Evolutionary conservation across 768 basidiomycete species (phyloP).

Genomic region (Phylloporus sp.): DNA sequence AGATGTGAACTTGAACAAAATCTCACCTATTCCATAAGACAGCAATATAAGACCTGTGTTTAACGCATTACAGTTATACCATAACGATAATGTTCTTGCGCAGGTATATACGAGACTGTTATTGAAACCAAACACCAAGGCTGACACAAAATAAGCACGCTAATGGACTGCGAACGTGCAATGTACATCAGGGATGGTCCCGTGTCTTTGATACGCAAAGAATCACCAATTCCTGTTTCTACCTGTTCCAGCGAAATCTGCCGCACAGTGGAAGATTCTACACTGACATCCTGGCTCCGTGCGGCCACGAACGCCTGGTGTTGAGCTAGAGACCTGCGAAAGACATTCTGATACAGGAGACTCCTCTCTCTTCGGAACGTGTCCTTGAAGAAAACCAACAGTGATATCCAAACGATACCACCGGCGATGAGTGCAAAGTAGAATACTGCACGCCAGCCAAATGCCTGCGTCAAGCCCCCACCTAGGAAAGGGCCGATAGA

Average conservation of each 20-base stretch:
- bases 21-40: conserved; percentile 63
- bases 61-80: conserved; percentile 68
- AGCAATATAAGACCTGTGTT: conserved; percentile 76
- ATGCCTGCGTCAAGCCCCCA: conserved; percentile 60
- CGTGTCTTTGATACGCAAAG: conserved; percentile 29
- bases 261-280: background rate
- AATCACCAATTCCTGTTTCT: background rate
- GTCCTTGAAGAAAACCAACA: conserved; percentile 71
- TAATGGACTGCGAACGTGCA: background rate
- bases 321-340: conserved; percentile 22
- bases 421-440: conserved; percentile 75
- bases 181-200: conserved; percentile 57
- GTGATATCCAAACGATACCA: conserved; percentile 49
- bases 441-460: conserved; percentile 80
- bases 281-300: background rate
- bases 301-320: background rate
- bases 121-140: conserved; percentile 64
- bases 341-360: conserved; percentile 66
- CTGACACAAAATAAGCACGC: conserved; percentile 30
- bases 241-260: background rate
- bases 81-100: conserved; percentile 60
- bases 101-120: conserved; percentile 73
- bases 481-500: conserved; percentile 67
- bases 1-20: background rate
- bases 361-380: conserved; percentile 84